Conservation (phyloP, 2,329 filamentous ascomycete species). For the Xylaria sp. region DNA sequence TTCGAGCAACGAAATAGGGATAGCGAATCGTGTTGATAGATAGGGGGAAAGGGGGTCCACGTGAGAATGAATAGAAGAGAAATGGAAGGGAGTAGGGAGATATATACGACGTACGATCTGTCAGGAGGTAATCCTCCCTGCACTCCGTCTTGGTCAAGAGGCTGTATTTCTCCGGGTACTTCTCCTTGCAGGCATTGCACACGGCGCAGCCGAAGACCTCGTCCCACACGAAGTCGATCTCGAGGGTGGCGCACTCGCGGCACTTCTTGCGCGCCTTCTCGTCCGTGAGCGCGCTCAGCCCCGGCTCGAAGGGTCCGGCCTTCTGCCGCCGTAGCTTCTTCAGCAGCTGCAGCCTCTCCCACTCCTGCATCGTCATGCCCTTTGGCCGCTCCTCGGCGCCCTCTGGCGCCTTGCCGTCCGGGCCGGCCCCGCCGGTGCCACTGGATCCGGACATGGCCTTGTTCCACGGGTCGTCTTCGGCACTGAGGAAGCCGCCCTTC, state of each 20-base stretch:
- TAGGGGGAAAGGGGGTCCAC: not conserved
- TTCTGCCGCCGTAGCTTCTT: conserved; percentile 77
- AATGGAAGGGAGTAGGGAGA: not conserved
- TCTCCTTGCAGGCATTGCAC: conserved; percentile 88
- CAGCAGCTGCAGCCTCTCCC: conserved; percentile 85
- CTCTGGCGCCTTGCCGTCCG: conserved; percentile 43
- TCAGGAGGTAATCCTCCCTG: conserved; percentile 92
- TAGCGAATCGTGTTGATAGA: not conserved
- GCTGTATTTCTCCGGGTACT: conserved; percentile 89
- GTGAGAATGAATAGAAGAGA: not conserved
- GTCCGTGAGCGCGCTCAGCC: conserved; percentile 77
- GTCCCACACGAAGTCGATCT: conserved; percentile 96
- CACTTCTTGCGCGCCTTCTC: conserved; percentile 76
- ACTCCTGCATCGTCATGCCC: conserved; percentile 89
- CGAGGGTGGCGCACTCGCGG: conserved; percentile 81
- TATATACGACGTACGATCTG: conserved; percentile 73
- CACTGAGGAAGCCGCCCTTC: conserved; percentile 92
- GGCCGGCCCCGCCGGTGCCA: conserved; percentile 29
- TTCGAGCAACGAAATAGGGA: not conserved
- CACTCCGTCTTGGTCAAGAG: conserved; percentile 97
- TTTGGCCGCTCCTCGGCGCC: conserved; percentile 74
- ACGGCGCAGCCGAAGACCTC: conserved; percentile 81
- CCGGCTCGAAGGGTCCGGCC: conserved; percentile 87
- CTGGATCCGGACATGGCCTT: conserved; percentile 71
- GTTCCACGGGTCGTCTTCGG: conserved; percentile 91